phyloP scores from a whole-genome alignment of 805 yeast genomes.

The Maudiozyma turicensis region DNA sequence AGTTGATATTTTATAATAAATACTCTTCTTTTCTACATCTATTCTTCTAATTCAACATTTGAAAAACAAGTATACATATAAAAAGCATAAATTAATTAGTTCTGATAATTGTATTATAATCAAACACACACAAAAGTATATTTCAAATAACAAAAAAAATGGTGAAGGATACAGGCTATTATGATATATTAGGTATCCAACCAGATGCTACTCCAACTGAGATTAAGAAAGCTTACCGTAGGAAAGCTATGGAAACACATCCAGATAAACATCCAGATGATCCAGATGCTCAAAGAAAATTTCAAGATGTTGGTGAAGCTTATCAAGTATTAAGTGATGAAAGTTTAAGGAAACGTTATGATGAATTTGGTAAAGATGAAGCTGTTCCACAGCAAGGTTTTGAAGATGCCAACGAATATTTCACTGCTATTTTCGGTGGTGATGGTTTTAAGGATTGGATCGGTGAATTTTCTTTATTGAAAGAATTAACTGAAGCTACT shows the following conservation, averaged over 20 bases:
- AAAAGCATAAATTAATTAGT: too few relatives aligned
- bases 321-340: constrained; percentile 74
- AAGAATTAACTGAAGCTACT: constrained; percentile 50
- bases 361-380: constrained; percentile 72
- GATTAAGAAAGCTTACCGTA: constrained; percentile 88
- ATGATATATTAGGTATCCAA: constrained; percentile 64
- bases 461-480: constrained; percentile 64
- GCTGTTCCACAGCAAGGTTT: constrained; percentile 64
- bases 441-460: constrained; percentile 70
- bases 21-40: too few relatives aligned
- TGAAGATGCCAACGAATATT: constrained; percentile 81
- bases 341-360: constrained; percentile 61
- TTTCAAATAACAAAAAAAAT: constrained; percentile 26
- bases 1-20: too few relatives aligned
- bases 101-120: too few relatives aligned
- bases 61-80: too few relatives aligned
- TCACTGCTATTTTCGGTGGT: constrained; percentile 77
- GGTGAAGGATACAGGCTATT: constrained; percentile 83
- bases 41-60: too few relatives aligned
- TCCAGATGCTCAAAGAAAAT: constrained; percentile 77
- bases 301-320: constrained; percentile 65
- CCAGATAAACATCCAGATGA: constrained; percentile 97
- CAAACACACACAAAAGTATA: too few relatives aligned
- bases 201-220: constrained; percentile 68
- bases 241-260: constrained; percentile 79